Evolutionary conservation across 73 alveolate species (phyloP).

Genomic region (Paramecium primaurelia): DNA sequence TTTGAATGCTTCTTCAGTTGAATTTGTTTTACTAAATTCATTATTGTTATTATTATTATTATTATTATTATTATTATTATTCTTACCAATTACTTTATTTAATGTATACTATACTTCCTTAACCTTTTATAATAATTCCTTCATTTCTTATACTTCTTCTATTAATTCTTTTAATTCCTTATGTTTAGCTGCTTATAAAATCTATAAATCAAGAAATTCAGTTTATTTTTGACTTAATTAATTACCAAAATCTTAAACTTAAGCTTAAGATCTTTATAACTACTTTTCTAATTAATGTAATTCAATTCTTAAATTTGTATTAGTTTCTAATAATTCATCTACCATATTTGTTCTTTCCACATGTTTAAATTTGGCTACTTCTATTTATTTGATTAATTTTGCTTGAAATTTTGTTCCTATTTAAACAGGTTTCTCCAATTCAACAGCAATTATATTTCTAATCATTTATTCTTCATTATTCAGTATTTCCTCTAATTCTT

Average conservation of each 20-base stretch:
- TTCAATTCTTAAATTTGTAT: background rate
- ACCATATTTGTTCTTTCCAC: constrained; percentile 20
- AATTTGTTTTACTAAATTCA: background rate
- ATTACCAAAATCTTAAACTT: constrained; percentile 18
- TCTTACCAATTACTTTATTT: background rate
- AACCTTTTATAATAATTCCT: background rate
- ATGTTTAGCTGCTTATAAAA: background rate
- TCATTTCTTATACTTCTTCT: background rate
- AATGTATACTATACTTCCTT: background rate
- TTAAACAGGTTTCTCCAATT: constrained; percentile 15
- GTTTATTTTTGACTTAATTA: background rate
- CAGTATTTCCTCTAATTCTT: background rate
- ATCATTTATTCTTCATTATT: constrained; percentile 16
- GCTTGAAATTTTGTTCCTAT: background rate
- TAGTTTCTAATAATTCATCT: background rate
- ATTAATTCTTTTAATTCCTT: background rate
- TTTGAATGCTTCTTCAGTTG: constrained; percentile 35
- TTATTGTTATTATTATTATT: background rate
- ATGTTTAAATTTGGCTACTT: background rate
- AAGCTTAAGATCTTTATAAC: constrained; percentile 24
- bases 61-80: background rate
- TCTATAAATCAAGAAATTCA: background rate
- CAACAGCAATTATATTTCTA: background rate
- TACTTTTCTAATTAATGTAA: background rate
- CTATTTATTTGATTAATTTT: background rate